Conservation (phyloP, 2,329 filamentous ascomycete species). For the Botrytis squamosa region DNA sequence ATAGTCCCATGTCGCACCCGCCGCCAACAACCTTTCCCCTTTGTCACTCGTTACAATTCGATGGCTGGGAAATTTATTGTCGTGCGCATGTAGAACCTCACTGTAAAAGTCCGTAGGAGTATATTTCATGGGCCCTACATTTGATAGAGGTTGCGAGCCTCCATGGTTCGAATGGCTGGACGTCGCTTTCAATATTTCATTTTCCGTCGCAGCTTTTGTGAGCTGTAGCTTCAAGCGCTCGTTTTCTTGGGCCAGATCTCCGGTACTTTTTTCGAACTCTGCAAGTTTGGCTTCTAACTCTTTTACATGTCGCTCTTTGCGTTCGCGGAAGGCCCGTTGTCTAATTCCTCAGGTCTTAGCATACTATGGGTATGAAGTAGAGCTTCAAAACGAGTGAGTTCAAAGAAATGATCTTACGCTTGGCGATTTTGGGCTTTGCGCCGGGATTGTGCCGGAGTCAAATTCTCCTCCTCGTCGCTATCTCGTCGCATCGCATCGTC, state of each 20-base stretch:
- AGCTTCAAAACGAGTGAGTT: slow-evolving; percentile 7
- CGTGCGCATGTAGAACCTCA: slow-evolving; percentile 59
- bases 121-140: slow-evolving; percentile 67
- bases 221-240: slow-evolving; percentile 81
- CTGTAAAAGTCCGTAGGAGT: slow-evolving; percentile 71
- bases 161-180: slow-evolving; percentile 49
- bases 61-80: slow-evolving; percentile 63
- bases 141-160: slow-evolving; percentile 40
- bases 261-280: slow-evolving; percentile 70
- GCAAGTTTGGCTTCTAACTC: slow-evolving; percentile 87
- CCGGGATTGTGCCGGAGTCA: slow-evolving; percentile 55
- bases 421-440: slow-evolving; percentile 71
- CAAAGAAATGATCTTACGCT: slow-evolving; percentile 55
- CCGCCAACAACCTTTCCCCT: slow-evolving; percentile 71
- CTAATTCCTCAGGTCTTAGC: slow-evolving; percentile 46
- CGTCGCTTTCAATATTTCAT: slow-evolving; percentile 86
- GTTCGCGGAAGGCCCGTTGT: slow-evolving; percentile 92
- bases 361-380: background rate
- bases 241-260: slow-evolving; percentile 75
- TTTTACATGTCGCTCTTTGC: slow-evolving; percentile 91
- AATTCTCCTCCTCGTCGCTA: slow-evolving; percentile 51
- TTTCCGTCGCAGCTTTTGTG: slow-evolving; percentile 82
- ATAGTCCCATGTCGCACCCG: slow-evolving; percentile 83
- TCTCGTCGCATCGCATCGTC: slow-evolving; percentile 33
- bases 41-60: slow-evolving; percentile 65